These are phyloP conservation scores for Rhodotorula paludigena DNA, from an alignment of 768 basidiomycete species.

Conservation along the genomic window DNA sequence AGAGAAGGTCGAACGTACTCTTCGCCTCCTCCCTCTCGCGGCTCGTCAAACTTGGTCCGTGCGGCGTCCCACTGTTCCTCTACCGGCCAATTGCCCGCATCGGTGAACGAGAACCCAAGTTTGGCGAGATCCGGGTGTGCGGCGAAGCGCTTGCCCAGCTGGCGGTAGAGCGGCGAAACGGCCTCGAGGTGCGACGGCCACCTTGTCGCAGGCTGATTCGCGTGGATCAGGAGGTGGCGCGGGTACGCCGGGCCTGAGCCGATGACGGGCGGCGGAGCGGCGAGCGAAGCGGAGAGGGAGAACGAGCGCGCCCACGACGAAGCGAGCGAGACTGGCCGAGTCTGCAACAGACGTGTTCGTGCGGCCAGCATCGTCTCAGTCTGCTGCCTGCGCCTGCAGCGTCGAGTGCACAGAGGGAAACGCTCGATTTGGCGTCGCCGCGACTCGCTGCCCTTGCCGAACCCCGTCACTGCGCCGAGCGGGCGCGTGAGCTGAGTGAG, in stretches of 20 bases:
- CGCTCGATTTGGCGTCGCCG: too few species aligned
- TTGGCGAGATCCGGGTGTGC: neutral
- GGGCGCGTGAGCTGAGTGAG: too few species aligned
- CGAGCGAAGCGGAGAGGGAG: neutral
- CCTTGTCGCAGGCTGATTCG: constrained; percentile 6
- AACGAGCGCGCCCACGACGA: too few species aligned
- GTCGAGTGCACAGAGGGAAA: too few species aligned
- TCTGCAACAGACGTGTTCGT: too few species aligned
- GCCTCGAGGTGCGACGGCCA: constrained; percentile 41
- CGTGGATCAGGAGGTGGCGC: constrained; percentile 41
- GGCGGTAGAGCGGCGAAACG: constrained; percentile 28
- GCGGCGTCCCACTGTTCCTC: constrained; percentile 19
- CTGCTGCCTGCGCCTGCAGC: too few species aligned
- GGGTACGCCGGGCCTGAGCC: neutral
- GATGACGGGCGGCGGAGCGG: constrained; percentile 8
- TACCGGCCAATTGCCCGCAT: constrained; percentile 1
- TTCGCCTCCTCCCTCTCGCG: neutral
- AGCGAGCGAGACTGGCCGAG: neutral
- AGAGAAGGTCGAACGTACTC: constrained; percentile 29
- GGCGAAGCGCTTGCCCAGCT: constrained; percentile 18
- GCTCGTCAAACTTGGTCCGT: constrained; percentile 26
- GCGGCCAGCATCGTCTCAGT: too few species aligned
- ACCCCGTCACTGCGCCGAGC: too few species aligned
- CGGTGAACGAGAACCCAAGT: constrained; percentile 18
- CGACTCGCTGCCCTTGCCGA: too few species aligned